Conservation (phyloP, 1,284 basidiomycete genomes). For the Neolentinus lepideus region DNA sequence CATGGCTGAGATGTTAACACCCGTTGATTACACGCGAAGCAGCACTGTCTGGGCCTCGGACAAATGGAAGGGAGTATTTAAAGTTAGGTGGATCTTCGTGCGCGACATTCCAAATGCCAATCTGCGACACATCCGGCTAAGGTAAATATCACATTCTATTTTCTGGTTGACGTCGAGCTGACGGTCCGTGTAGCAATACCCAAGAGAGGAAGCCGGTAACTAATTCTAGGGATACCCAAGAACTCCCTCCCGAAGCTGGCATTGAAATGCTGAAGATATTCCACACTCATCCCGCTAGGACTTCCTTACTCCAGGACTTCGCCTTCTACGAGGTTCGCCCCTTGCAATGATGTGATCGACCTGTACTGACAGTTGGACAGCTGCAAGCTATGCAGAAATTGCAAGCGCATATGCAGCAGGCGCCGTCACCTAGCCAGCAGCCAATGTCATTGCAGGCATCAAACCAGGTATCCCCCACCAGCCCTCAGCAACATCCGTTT, state of each 20-base stretch:
- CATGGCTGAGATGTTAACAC: conserved; percentile 93
- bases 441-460: conserved; percentile 15
- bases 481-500: conserved; percentile 35
- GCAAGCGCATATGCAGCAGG: conserved; percentile 34
- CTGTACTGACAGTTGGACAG: conserved; percentile 26
- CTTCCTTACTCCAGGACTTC: conserved; percentile 89
- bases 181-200: conserved; percentile 64
- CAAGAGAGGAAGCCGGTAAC: conserved; percentile 95
- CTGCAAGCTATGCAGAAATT: conserved; percentile 75
- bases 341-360: background rate
- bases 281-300: conserved; percentile 84
- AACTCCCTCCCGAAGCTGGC: conserved; percentile 88
- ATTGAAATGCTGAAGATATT: conserved; percentile 94
- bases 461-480: conserved; percentile 23
- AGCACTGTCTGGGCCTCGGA: conserved; percentile 96
- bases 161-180: conserved; percentile 12
- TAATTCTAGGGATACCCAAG: conserved; percentile 88
- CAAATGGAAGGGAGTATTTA: conserved; percentile 98
- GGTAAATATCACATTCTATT: conserved; percentile 33
- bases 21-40: conserved; percentile 79
- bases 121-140: conserved; percentile 76
- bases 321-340: conserved; percentile 81
- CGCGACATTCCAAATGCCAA: conserved; percentile 88
- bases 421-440: conserved; percentile 27
- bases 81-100: conserved; percentile 93